A percentile compares a stretch with the other conserved stretches of the same genome.
Evolutionary conservation across 75 land plant genomes (phyloP).

Genomic region (Larix kaempferi): DNA sequence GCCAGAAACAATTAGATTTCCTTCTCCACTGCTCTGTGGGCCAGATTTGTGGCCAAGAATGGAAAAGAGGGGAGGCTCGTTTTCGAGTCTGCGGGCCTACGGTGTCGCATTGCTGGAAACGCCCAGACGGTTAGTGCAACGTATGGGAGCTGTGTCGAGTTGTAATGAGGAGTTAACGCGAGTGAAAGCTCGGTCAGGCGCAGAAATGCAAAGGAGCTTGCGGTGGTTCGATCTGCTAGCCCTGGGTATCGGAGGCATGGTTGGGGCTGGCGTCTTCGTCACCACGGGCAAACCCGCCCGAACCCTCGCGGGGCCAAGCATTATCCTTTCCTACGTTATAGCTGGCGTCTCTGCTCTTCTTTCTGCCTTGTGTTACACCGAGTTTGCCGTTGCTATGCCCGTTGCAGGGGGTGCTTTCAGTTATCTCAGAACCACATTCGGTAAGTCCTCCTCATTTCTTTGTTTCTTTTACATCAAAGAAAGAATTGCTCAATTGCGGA

Average conservation of each 20-base stretch:
- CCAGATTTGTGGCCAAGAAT: neutral
- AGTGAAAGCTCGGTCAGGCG: constrained; percentile 60
- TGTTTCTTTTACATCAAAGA: neutral
- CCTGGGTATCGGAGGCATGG: constrained; percentile 85
- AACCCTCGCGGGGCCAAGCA: constrained; percentile 69
- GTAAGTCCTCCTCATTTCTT: constrained; percentile 19
- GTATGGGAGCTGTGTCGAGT: constrained; percentile 53
- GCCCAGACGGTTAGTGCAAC: constrained; percentile 35
- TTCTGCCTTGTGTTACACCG: constrained; percentile 93
- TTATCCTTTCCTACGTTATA: constrained; percentile 73
- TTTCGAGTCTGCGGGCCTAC: constrained; percentile 52
- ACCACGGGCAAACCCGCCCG: constrained; percentile 69
- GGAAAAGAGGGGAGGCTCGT: constrained; percentile 37
- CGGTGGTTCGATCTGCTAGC: constrained; percentile 81
- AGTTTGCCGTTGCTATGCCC: constrained; percentile 95
- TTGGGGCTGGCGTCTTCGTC: constrained; percentile 95
- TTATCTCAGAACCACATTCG: constrained; percentile 87
- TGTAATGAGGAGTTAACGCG: constrained; percentile 64
- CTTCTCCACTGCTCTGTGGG: neutral
- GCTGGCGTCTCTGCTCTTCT: constrained; percentile 91
- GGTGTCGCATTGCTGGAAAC: constrained; percentile 45
- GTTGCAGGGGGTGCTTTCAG: constrained; percentile 96
- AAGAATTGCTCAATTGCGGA: neutral
- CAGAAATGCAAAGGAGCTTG: constrained; percentile 60
- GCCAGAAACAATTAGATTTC: neutral